These are phyloP conservation scores for Xanthoparmelia taractica DNA, from an alignment of 495 filamentous ascomycete genomes.

Conservation along the genomic window DNA sequence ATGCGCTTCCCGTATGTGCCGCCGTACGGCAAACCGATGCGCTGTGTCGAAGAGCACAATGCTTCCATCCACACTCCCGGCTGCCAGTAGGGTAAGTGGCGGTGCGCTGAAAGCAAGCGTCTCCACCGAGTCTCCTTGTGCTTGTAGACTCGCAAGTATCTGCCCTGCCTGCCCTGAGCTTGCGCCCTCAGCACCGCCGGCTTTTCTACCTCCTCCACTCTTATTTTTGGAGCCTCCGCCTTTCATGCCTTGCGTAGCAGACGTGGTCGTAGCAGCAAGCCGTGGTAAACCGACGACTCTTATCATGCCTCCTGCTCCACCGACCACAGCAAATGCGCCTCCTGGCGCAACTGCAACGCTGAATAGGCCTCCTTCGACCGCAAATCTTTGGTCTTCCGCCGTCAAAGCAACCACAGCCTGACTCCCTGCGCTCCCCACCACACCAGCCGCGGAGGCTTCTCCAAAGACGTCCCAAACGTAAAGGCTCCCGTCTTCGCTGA, in stretches of 20 bases:
- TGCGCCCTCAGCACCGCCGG: conserved; percentile 30
- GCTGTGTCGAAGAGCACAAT: conserved; percentile 83
- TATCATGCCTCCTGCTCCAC: conserved; percentile 78
- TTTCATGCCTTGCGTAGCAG: conserved; percentile 32
- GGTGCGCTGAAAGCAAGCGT: conserved; percentile 74
- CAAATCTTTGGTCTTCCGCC: conserved; percentile 76
- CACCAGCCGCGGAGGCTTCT: conserved; percentile 64
- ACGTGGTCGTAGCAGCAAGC: conserved; percentile 35
- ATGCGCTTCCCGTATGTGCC: conserved; percentile 71
- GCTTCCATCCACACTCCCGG: conserved; percentile 82
- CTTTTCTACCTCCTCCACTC: conserved; percentile 36
- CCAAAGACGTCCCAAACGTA: conserved; percentile 93
- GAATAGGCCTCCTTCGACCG: conserved; percentile 84
- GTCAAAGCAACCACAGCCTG: conserved; percentile 76
- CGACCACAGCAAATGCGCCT: conserved; percentile 71
- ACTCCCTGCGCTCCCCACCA: conserved; percentile 58
- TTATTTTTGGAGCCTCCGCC: conserved; percentile 43
- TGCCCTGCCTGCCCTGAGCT: conserved; percentile 62
- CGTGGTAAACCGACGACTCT: conserved; percentile 77
- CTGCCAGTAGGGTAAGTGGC: conserved; percentile 69
- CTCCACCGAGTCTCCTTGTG: conserved; percentile 75
- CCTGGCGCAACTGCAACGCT: conserved; percentile 72
- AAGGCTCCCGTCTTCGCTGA: conserved; percentile 79
- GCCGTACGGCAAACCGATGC: conserved; percentile 70
- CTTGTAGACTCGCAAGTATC: conserved; percentile 63